Conservation (phyloP, 345 rosid species). For the Tarenaya hassleriana region DNA sequence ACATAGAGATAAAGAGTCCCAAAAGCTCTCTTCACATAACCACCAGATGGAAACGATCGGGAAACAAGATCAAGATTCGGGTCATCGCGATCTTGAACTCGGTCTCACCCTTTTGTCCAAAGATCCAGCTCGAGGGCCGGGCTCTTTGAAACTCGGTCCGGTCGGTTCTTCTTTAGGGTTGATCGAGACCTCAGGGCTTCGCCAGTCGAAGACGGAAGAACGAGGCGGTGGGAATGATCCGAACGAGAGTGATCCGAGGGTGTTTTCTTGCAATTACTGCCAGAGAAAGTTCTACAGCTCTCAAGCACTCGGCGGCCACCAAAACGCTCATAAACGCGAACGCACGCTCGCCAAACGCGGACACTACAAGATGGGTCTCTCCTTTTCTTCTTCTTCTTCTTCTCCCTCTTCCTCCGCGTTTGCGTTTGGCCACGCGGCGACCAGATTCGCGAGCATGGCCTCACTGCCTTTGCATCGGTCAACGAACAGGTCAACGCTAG, state of each 20-base stretch:
- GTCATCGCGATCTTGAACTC: conserved; percentile 36
- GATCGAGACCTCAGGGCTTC: conserved; percentile 24
- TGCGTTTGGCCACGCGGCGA: conserved; percentile 29
- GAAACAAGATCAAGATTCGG: conserved; percentile 10
- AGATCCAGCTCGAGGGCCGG: conserved; percentile 29
- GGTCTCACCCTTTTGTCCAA: conserved; percentile 55
- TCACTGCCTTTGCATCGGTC: conserved; percentile 74
- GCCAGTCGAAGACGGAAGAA: too few species aligned
- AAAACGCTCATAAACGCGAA: conserved; percentile 89
- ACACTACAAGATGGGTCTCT: conserved; percentile 30
- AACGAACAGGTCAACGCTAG: conserved; percentile 39
- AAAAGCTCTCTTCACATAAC: too few species aligned
- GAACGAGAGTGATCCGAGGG: conserved; percentile 43
- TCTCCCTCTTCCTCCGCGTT: conserved; percentile 31
- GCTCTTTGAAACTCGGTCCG: conserved; percentile 42
- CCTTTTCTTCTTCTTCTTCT: conserved; percentile 7
- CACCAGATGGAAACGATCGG: conserved; percentile 12
- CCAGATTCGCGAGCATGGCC: conserved; percentile 52
- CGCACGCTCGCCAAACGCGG: conserved; percentile 82
- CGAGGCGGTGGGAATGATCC: too few species aligned
- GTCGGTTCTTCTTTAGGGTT: conserved; percentile 37
- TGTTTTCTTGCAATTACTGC: conserved; percentile 84
- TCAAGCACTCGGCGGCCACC: conserved; percentile 95
- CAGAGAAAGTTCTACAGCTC: conserved; percentile 92
- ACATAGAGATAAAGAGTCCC: too few species aligned